Percentiles rank a stretch among this genome's conserved stretches.
Evolutionary conservation across 2,329 filamentous ascomycete genomes (phyloP).

Genomic region (Diaporthe nobilis): DNA sequence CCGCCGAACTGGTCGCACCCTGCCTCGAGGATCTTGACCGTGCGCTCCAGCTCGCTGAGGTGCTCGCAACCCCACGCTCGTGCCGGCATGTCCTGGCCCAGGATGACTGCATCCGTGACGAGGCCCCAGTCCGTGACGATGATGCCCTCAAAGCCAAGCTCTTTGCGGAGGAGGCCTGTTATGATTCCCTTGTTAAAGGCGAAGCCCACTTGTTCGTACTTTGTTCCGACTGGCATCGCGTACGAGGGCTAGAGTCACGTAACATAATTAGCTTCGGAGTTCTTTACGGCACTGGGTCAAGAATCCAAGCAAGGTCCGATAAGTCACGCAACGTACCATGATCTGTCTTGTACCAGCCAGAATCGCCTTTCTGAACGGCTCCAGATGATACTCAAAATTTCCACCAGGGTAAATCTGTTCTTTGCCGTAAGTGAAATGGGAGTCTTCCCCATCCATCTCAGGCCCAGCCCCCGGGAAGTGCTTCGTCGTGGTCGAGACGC

Average conservation of each 20-base stretch:
- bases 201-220: constrained; percentile 63
- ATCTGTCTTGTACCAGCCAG: constrained; percentile 64
- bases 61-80: constrained; percentile 66
- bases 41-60: constrained; percentile 58
- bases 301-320: neutral
- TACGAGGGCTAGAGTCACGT: constrained; percentile 37
- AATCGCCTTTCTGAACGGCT: constrained; percentile 65
- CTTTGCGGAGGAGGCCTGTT: constrained; percentile 61
- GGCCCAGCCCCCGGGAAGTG: constrained; percentile 68
- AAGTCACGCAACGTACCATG: constrained; percentile 51
- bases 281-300: neutral
- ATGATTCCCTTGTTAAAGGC: constrained; percentile 66
- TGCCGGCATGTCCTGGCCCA: constrained; percentile 61
- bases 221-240: constrained; percentile 57
- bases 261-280: neutral
- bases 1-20: constrained; percentile 68
- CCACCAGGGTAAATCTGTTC: constrained; percentile 65
- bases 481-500: constrained; percentile 65
- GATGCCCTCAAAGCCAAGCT: constrained; percentile 66
- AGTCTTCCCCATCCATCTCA: constrained; percentile 64
- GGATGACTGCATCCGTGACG: constrained; percentile 59
- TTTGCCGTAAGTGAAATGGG: constrained; percentile 67
- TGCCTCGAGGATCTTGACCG: constrained; percentile 60
- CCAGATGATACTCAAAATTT: constrained; percentile 65
- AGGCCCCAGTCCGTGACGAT: constrained; percentile 68